Percentiles rank a stretch among this genome's conserved stretches.
Evolutionary conservation across 139 green algal genomes (phyloP).

Genomic region (Raphidocelis subcapitata): DNA sequence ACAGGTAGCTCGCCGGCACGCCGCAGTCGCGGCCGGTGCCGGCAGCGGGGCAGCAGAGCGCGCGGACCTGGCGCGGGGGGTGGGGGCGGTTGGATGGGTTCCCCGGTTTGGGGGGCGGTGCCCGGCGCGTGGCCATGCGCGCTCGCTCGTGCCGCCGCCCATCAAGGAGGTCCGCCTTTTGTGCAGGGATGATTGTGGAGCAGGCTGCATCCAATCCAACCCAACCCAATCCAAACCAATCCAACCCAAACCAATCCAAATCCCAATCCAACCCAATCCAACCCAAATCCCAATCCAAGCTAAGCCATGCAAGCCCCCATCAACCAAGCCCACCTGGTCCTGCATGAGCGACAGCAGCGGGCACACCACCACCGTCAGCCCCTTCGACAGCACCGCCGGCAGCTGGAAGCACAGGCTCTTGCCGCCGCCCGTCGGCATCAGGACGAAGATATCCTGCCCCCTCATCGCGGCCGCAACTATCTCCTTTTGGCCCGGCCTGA

Average conservation of each 20-base stretch:
- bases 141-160: no score
- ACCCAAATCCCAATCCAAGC: no score
- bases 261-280: no score
- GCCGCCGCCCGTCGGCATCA: constrained; percentile 95
- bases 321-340: constrained; percentile 88
- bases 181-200: no score
- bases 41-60: constrained; percentile 39
- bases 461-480: constrained; percentile 68
- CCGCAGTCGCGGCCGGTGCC: no score
- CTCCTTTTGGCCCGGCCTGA: constrained; percentile 55
- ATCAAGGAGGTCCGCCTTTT: no score
- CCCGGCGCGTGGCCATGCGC: no score
- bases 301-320: no score
- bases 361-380: constrained; percentile 91
- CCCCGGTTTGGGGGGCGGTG: no score
- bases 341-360: constrained; percentile 96
- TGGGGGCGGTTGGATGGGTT: not conserved
- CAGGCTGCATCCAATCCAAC: no score
- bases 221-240: no score
- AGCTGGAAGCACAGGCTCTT: constrained; percentile 89
- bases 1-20: constrained; percentile 78
- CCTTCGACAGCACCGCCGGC: constrained; percentile 30
- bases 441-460: constrained; percentile 82
- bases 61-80: constrained; percentile 39
- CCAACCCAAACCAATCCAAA: no score